Conservation (phyloP, 176 grass and related monocot species). For the Oryza punctata region DNA sequence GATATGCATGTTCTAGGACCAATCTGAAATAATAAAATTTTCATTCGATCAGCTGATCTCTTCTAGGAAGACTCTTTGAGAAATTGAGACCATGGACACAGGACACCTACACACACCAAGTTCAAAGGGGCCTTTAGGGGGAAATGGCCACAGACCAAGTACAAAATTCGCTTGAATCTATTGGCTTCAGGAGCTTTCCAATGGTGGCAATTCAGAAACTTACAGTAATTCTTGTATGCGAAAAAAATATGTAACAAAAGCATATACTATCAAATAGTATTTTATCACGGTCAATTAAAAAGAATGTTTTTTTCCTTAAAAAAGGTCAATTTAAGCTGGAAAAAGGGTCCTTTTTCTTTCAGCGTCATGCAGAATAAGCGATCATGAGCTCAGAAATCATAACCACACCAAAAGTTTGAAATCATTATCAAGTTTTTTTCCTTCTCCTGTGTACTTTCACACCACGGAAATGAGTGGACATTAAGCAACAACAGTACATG, state of each 20-base stretch:
- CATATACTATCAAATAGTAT: background rate
- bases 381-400: background rate
- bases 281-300: background rate
- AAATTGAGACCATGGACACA: background rate
- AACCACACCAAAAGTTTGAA: background rate
- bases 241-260: background rate
- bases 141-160: background rate
- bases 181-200: background rate
- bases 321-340: background rate
- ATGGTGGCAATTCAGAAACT: constrained; percentile 7
- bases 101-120: background rate
- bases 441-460: background rate
- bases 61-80: background rate
- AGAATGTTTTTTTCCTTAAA: background rate
- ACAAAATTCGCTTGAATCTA: background rate
- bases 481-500: constrained; percentile 5
- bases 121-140: background rate
- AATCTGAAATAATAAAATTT: background rate
- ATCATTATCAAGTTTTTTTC: background rate
- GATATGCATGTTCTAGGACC: constrained; percentile 13
- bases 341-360: background rate
- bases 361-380: background rate
- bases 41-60: background rate
- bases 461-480: background rate
- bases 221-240: background rate